Evolutionary conservation across 2,329 filamentous ascomycete genomes (phyloP), one percentile per base, ranked within the genome.

Genomic region (Chaetomiaceae sp.): DNA sequence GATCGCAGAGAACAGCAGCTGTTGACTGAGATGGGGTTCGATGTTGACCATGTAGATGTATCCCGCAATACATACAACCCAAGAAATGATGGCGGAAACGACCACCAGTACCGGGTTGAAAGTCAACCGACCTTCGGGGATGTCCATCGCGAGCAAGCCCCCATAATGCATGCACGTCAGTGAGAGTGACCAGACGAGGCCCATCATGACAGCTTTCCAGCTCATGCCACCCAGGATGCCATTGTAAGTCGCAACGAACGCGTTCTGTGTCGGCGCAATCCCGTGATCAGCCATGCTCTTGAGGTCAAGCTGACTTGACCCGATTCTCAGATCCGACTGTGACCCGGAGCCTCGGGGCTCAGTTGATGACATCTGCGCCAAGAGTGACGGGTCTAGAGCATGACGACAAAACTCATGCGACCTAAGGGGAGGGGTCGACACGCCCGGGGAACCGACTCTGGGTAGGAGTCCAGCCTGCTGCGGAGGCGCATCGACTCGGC

Each of bases 11-110:
- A 47, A 47, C 4, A 47, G 33, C 32, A 47, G 32, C 44, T 47
- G 44, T 25, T 47, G 44, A 38, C 32, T 47, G 44, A 47, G 44
- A 37, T 47, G 44, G 44, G 44, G 44, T 37, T 47, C 44, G 44
- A 47, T 47, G 44, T 36, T 47, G 44, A 37, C 33, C 44, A 47
- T 47, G 32, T 47, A 47, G 32, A 47, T 47, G 32, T 47, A 47
- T 47, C 44, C 44, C 32, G 44, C 44, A 13, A 47, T 27, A 37
- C 44, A 47, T 27, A 47, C 44, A 6, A 37, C 44, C 44, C 32
- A 47, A 25, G 44, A 47, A 37, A 47, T 47, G 44, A 47, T 23
- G 33, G 44, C 44, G 16, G 44, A 47, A 25, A 37, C 13, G 32
- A 29, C 20, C 18, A 47, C 44, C 32, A 47, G 32, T 10, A 29